Evolutionary conservation across 1,139 yeast genomes (phyloP).

Genomic region (Candida pseudocylindracea): DNA sequence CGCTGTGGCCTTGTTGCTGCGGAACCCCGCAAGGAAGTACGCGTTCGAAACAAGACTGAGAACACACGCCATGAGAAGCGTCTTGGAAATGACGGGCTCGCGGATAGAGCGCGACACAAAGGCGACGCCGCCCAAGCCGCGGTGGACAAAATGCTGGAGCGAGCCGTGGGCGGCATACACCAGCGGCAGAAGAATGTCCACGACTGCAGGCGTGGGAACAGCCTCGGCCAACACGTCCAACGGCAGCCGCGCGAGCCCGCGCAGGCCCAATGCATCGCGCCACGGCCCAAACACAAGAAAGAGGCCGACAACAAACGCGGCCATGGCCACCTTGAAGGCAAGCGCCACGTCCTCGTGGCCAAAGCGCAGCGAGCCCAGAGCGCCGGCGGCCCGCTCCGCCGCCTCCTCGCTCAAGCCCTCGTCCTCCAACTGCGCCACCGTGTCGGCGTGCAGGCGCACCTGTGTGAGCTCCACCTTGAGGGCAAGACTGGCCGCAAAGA

Average conservation of each 20-base stretch:
- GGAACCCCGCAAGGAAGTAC: slow-evolving; percentile 60
- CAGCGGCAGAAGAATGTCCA: slow-evolving; percentile 46
- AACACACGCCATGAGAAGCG: slow-evolving; percentile 49
- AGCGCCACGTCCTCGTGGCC: slow-evolving; percentile 11
- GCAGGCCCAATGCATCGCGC: slow-evolving; percentile 42
- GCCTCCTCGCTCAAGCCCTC: slow-evolving; percentile 70
- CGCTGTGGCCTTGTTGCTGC: slow-evolving; percentile 26
- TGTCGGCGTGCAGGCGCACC: slow-evolving; percentile 66
- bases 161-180: slow-evolving; percentile 49
- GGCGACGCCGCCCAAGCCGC: slow-evolving; percentile 26
- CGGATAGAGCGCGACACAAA: slow-evolving; percentile 52
- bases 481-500: slow-evolving; percentile 69
- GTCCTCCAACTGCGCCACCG: slow-evolving; percentile 74
- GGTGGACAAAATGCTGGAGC: slow-evolving; percentile 45
- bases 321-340: slow-evolving; percentile 41
- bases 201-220: slow-evolving; percentile 23
- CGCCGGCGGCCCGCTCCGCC: slow-evolving; percentile 24
- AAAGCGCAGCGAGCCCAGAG: background rate
- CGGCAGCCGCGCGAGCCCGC: slow-evolving; percentile 4
- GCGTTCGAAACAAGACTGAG: slow-evolving; percentile 64
- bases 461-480: slow-evolving; percentile 78
- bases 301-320: slow-evolving; percentile 36
- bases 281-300: slow-evolving; percentile 62
- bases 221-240: slow-evolving; percentile 12
- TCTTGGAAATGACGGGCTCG: slow-evolving; percentile 65